phyloP scores from a whole-genome alignment of 345 rosid species.

The Aquilaria sinensis region DNA sequence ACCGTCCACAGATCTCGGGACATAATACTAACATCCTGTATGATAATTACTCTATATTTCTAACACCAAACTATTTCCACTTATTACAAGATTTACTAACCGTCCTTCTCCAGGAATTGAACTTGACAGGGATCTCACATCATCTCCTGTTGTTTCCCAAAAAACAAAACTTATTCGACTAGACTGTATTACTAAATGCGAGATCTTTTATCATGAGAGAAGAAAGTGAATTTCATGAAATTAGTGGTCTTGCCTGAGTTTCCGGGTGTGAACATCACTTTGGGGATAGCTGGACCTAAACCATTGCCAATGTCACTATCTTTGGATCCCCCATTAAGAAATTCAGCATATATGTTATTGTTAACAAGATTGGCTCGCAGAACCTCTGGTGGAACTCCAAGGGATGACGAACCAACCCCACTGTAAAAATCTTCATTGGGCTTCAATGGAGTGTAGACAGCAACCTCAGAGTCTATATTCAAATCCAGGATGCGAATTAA shows the following conservation, averaged over 20 bases:
- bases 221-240: too few species aligned
- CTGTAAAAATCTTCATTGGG: conserved; percentile 42
- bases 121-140: conserved; percentile 55
- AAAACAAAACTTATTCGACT: conserved; percentile 1
- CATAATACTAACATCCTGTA: not conserved
- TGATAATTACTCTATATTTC: not conserved
- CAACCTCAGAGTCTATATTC: not conserved
- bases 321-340: conserved; percentile 28
- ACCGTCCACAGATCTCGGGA: not conserved
- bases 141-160: conserved; percentile 38
- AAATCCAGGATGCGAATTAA: conserved; percentile 6
- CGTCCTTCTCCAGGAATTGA: conserved; percentile 61
- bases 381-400: conserved; percentile 44
- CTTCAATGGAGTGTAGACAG: conserved; percentile 19
- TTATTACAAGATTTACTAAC: conserved; percentile 19
- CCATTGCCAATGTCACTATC: conserved; percentile 28
- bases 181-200: too few species aligned
- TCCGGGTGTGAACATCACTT: conserved; percentile 36
- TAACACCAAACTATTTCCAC: too few species aligned
- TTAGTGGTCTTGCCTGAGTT: conserved; percentile 42
- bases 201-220: too few species aligned
- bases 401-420: conserved; percentile 36
- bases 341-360: conserved; percentile 23
- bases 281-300: conserved; percentile 25
- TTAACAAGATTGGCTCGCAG: conserved; percentile 19